These are phyloP conservation scores for Passiflora organensis DNA, from an alignment of 345 rosid genomes.

Conservation along the genomic window DNA sequence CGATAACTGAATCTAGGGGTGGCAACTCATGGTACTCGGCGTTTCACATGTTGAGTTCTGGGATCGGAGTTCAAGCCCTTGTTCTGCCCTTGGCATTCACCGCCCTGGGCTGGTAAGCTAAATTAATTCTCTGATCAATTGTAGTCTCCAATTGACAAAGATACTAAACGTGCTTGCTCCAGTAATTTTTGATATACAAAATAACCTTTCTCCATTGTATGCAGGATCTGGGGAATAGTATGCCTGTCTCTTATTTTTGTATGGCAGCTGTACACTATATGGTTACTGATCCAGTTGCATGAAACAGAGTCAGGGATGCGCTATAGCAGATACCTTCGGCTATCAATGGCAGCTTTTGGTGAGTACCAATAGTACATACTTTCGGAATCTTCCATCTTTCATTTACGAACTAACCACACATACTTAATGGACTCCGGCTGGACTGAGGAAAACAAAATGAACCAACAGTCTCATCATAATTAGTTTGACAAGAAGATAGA, in stretches of 20 bases:
- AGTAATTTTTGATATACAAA: too few species aligned
- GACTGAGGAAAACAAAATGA: too few species aligned
- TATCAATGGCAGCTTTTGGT: slow-evolving; percentile 58
- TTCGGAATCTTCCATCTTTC: neutral
- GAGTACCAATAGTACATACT: slow-evolving; percentile 2
- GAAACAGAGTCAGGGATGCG: slow-evolving; percentile 46
- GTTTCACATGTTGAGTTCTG: slow-evolving; percentile 51
- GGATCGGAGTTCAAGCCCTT: slow-evolving; percentile 55
- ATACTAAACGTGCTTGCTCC: too few species aligned
- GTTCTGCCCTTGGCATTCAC: slow-evolving; percentile 54
- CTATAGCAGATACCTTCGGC: slow-evolving; percentile 52
- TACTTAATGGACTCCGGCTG: neutral
- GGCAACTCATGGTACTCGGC: slow-evolving; percentile 51
- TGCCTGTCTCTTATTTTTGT: slow-evolving; percentile 37
- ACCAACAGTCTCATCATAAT: too few species aligned
- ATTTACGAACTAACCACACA: neutral
- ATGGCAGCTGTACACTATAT: slow-evolving; percentile 57
- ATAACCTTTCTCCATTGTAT: neutral
- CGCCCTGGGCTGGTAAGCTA: slow-evolving; percentile 44
- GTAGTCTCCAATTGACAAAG: too few species aligned
- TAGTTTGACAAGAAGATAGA: too few species aligned
- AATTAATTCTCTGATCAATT: neutral
- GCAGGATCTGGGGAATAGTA: slow-evolving; percentile 54
- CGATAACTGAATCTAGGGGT: slow-evolving; percentile 56
- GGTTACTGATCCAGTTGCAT: slow-evolving; percentile 51